Percentiles rank a stretch among this genome's conserved stretches.
These are phyloP conservation scores for Keithomyces neogunnii DNA, from an alignment of 2,329 filamentous ascomycete species.

Conservation along the genomic window DNA sequence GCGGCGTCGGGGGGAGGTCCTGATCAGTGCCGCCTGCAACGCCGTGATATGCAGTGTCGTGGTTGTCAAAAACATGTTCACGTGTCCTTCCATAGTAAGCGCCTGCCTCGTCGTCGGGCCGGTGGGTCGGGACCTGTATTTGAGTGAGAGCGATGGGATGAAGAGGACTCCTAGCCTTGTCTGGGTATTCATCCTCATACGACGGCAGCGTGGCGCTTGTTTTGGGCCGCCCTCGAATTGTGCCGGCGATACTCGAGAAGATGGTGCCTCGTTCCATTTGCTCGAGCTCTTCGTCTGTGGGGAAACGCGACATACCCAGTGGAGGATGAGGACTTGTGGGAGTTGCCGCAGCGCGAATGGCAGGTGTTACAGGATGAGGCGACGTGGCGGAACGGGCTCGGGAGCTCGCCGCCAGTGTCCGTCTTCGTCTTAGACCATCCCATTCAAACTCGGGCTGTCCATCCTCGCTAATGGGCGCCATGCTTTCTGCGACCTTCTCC, in stretches of 20 bases:
- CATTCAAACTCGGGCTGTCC: constrained; percentile 68
- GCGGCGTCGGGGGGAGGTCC: constrained; percentile 48
- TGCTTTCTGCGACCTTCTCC: constrained; percentile 62
- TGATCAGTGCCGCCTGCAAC: constrained; percentile 34
- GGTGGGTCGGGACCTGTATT: constrained; percentile 43
- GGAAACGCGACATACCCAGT: constrained; percentile 80
- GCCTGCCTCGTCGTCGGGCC: constrained; percentile 32
- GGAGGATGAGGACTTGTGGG: constrained; percentile 23
- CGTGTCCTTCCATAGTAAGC: constrained; percentile 29
- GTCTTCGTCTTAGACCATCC: constrained; percentile 77
- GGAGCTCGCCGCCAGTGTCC: constrained; percentile 37
- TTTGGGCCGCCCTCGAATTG: constrained; percentile 30
- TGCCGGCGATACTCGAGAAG: constrained; percentile 49
- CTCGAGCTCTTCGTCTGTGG: constrained; percentile 51
- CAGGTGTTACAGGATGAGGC: constrained; percentile 17
- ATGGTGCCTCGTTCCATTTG: constrained; percentile 42
- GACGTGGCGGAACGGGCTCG: constrained; percentile 18
- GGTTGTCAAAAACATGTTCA: constrained; percentile 37
- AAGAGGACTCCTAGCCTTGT: constrained; percentile 44
- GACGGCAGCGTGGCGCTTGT: constrained; percentile 23
- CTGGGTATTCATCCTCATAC: constrained; percentile 27
- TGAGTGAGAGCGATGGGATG: constrained; percentile 56
- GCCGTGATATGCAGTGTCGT: constrained; percentile 40
- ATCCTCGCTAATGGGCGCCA: constrained; percentile 70
- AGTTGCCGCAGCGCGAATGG: constrained; percentile 11